Evolutionary conservation across 805 yeast species (phyloP).

Genomic region (Clavispora santaluciae): DNA sequence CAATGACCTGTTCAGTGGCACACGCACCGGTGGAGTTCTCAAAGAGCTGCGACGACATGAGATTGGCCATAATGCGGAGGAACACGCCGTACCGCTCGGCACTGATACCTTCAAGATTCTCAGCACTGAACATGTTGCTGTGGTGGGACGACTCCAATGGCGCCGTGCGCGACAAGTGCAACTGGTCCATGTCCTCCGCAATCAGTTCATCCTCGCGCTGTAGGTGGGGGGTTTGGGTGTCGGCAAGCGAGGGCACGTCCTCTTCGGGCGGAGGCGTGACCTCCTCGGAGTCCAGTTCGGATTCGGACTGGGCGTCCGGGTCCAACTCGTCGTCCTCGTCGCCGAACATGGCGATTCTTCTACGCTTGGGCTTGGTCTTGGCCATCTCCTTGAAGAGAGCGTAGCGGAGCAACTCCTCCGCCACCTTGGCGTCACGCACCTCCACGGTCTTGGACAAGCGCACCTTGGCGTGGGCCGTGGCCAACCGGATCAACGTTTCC

Average conservation of each 20-base stretch:
- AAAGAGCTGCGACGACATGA: slow-evolving; percentile 30
- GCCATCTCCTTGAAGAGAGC: slow-evolving; percentile 78
- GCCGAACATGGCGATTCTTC: slow-evolving; percentile 12
- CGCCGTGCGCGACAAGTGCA: slow-evolving; percentile 24
- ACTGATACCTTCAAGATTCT: slow-evolving; percentile 20
- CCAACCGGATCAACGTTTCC: slow-evolving; percentile 88
- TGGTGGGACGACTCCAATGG: slow-evolving; percentile 25
- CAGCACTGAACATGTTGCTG: slow-evolving; percentile 16
- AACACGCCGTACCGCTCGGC: slow-evolving; percentile 29
- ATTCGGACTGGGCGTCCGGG: slow-evolving; percentile 15
- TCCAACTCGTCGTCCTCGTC: slow-evolving; percentile 30
- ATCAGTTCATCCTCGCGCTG: slow-evolving; percentile 4
- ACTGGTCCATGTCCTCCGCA: slow-evolving; percentile 20
- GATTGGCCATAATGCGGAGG: slow-evolving; percentile 26
- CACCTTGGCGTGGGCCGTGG: slow-evolving; percentile 97
- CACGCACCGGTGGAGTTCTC: slow-evolving; percentile 30
- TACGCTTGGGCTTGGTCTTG: slow-evolving; percentile 30
- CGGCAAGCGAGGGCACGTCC: slow-evolving; percentile 6
- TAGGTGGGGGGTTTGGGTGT: slow-evolving; percentile 3
- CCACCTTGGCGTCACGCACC: slow-evolving; percentile 74
- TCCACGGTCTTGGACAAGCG: slow-evolving; percentile 74
- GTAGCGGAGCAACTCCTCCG: slow-evolving; percentile 77
- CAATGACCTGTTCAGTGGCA: slow-evolving; percentile 26
- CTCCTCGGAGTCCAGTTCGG: slow-evolving; percentile 14
- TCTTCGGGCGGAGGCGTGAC: slow-evolving; percentile 8